Evolutionary conservation across 164 flowering plant species (phyloP), one percentile per base, ranked within the genome.

Genomic region (Kingdonia uniflora): DNA sequence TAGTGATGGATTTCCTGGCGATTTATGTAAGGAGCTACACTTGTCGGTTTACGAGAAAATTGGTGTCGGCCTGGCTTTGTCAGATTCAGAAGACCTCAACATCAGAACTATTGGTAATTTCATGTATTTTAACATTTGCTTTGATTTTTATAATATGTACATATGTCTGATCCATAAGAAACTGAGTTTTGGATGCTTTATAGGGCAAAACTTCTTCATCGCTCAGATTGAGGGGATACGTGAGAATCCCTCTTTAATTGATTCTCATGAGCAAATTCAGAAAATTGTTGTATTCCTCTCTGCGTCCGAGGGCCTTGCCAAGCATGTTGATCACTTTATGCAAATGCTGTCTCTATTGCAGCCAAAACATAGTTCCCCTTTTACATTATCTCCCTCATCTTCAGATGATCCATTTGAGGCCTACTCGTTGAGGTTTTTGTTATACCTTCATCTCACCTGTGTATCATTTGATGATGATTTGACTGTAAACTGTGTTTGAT

Each of bases 131-230:
- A 2, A 23, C 42, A 24, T 15, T 46, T 63, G n/a, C 14, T 25
- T 24, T 39, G 2, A 12, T 13, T n/a, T 51, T 46, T 57, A n/a
- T n/a, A n/a, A n/a, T n/a, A n/a, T n/a, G n/a, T n/a, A n/a, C n/a
- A n/a, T n/a, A n/a, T n/a, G 20, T 44, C 33, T 16, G 6, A 11
- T 20, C 56, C 17, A 51, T 14, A n/a, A 14, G 19, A n/a, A 48
- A 57, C 3, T 11, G 14, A 40, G 24, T 48, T 6, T 33, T 44
- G 29, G 19, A 8, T 51, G 56, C 19, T 68, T 60, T 60, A 13
- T 76, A 94, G 99, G 97, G 19, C 80, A 79, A 68, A 84, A 71
- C 22, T 89, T 84, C 55, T 84, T 83, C 65, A 69, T 89, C 62
- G 56, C 62, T 49, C 87, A 80, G 71, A 81, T 94, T 57, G 83